Evolutionary conservation across 495 filamentous ascomycete species (phyloP), one percentile per base, ranked within the genome.

Genomic region (Daldinia bambusicola): DNA sequence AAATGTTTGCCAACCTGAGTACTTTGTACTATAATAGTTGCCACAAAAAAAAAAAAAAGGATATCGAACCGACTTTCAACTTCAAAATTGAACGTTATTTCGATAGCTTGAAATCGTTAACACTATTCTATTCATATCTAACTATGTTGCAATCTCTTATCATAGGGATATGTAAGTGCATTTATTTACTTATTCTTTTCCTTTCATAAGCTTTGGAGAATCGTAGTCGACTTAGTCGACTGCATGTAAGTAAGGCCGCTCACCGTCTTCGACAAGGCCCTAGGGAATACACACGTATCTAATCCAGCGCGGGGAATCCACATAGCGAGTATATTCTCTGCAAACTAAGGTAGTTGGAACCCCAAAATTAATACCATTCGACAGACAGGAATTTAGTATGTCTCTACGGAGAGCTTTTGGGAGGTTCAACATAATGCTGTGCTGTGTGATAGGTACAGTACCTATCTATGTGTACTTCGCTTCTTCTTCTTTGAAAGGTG

Each of bases 401-500:
- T 32, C 26, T 50, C 12, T 12, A 51, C 13, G 10, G 31, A 32
- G 26, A 50, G 41, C n/a, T 52, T 20, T 52, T 52, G 48, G 26
- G 5, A 66, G 53, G 16, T 51, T 66, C 53, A 34, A 59, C 20
- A 66, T 58, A 59, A 43, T 32, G 50, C 50, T 2, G 6, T 53
- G 30, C 16, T 30, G 26, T 62, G 58, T 62, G 58, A 57, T 62
- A 62, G 53, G 50, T 56, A 61, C 40, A 48, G 16, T 1, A 26
- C 26, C 26, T 26, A 26, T 26, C 26, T 26, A 26, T 26, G 26
- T 26, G 16, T 48, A 48, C 43, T 48, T 48, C 7, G 18, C 51
- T 45, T 31, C 34, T 36, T 31, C 55, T 37, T 34, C 57, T 51
- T 18, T 31, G 40, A 41, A 51, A 31, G 36, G 52, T 20, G 52